These are phyloP conservation scores for Chlamydomonas incerta DNA, from an alignment of 139 green algal genomes.

Conservation along the genomic window DNA sequence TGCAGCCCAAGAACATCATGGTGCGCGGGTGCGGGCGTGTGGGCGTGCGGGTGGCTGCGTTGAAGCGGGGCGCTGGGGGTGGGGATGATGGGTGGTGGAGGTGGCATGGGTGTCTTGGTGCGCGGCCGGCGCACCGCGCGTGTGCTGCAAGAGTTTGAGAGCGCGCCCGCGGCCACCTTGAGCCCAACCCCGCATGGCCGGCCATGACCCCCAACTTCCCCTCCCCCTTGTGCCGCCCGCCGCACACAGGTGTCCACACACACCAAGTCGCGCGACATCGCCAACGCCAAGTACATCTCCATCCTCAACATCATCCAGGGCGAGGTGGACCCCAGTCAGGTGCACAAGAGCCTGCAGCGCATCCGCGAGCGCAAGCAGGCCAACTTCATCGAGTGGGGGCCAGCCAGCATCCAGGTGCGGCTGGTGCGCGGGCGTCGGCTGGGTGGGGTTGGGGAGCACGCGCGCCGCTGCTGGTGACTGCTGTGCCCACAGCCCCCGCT, in stretches of 20 bases:
- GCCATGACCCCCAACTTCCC: not conserved
- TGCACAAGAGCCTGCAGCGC: conserved; percentile 97
- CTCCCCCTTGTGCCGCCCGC: not conserved
- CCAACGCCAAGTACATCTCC: conserved; percentile 93
- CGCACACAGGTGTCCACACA: conserved; percentile 78
- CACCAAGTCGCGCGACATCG: conserved; percentile 82
- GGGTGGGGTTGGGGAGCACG: no score
- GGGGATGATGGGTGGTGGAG: no score
- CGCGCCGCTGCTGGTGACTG: no score
- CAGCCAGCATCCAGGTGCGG: conserved; percentile 92
- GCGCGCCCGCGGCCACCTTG: no score
- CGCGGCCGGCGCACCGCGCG: no score
- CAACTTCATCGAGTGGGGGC: conserved; percentile 99
- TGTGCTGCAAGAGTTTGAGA: no score
- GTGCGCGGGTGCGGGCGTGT: conserved; percentile 69
- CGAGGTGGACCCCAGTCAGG: conserved; percentile 75
- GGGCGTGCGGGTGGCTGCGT: no score
- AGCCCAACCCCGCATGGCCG: no score
- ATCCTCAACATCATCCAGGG: conserved; percentile 98
- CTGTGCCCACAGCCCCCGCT: no score
- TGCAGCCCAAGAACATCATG: conserved; percentile 99
- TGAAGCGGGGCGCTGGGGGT: no score
- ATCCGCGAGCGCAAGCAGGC: conserved; percentile 95
- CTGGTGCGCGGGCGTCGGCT: no score
- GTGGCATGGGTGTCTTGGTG: no score